These are phyloP conservation scores for Pseudopithomyces maydicus DNA, from an alignment of 2,329 filamentous ascomycete genomes.

Conservation along the genomic window DNA sequence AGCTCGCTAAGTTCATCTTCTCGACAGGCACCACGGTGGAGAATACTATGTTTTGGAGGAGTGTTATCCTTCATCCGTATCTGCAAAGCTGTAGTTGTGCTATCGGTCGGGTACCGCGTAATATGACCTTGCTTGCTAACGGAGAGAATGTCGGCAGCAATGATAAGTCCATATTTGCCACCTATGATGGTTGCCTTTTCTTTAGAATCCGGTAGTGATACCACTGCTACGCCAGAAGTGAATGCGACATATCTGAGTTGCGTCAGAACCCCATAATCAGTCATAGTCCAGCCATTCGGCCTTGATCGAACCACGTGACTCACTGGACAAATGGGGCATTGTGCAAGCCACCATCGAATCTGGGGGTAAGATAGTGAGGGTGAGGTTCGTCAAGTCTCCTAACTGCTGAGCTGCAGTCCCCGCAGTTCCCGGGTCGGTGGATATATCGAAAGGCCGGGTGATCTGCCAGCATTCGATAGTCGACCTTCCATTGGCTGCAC, in stretches of 20 bases:
- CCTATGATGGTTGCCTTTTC: neutral
- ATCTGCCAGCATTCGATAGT: constrained; percentile 10
- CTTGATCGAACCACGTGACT: neutral
- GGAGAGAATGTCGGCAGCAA: constrained; percentile 6
- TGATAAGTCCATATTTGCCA: constrained; percentile 7
- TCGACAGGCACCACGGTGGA: constrained; percentile 3
- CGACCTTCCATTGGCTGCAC: constrained; percentile 3
- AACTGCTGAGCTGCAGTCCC: constrained; percentile 3
- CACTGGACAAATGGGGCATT: constrained; percentile 7
- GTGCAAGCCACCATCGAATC: constrained; percentile 6
- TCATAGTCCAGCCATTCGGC: neutral
- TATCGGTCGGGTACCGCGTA: constrained; percentile 5
- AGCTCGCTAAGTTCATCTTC: constrained; percentile 1
- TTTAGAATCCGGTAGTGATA: constrained; percentile 2
- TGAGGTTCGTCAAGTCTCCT: constrained; percentile 7
- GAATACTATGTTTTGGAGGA: constrained; percentile 1
- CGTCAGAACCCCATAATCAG: neutral
- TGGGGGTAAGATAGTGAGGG: constrained; percentile 6
- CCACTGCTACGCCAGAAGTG: constrained; percentile 4
- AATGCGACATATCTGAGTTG: constrained; percentile 5
- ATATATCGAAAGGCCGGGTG: constrained; percentile 7
- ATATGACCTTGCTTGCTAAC: constrained; percentile 7
- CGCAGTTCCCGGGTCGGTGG: constrained; percentile 5
- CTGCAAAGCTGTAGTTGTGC: constrained; percentile 9
- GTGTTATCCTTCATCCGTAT: constrained; percentile 8